phyloP scores from a whole-genome alignment of 345 rosid species.

The Leavenworthia alabamica region DNA sequence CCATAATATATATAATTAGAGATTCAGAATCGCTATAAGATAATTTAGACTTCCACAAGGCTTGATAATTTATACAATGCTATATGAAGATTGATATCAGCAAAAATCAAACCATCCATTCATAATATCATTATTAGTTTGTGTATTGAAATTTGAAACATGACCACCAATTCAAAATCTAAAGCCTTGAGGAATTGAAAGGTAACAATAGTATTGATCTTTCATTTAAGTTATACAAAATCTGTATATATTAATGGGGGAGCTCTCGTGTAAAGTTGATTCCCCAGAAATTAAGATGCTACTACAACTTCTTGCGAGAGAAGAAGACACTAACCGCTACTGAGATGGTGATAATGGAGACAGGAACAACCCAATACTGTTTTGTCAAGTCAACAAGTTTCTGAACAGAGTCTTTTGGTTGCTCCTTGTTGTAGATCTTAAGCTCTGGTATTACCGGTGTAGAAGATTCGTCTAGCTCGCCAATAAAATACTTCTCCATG shows the following conservation, averaged over 20 bases:
- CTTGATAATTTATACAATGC: no score
- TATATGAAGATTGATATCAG: not conserved
- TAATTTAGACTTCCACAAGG: no score
- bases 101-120: conserved; percentile 13
- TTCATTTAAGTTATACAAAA: no score
- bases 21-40: no score
- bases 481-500: conserved; percentile 55
- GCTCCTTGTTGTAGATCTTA: conserved; percentile 43
- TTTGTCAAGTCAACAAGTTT: conserved; percentile 47
- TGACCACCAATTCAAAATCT: not conserved
- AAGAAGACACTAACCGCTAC: conserved; percentile 50
- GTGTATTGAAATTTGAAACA: not conserved
- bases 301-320: conserved; percentile 64
- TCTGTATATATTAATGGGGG: not conserved
- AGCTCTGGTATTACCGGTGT: conserved; percentile 51
- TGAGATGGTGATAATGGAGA: conserved; percentile 50
- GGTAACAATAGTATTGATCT: no score
- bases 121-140: not conserved
- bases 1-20: no score
- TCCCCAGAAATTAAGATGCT: conserved; percentile 18
- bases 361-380: conserved; percentile 69
- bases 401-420: conserved; percentile 26
- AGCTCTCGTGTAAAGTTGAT: conserved; percentile 2
- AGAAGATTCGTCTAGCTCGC: conserved; percentile 60
- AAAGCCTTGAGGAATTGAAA: not conserved